Evolutionary conservation across 139 green algal genomes (phyloP).

Genomic region (Zygnema cylindricum): DNA sequence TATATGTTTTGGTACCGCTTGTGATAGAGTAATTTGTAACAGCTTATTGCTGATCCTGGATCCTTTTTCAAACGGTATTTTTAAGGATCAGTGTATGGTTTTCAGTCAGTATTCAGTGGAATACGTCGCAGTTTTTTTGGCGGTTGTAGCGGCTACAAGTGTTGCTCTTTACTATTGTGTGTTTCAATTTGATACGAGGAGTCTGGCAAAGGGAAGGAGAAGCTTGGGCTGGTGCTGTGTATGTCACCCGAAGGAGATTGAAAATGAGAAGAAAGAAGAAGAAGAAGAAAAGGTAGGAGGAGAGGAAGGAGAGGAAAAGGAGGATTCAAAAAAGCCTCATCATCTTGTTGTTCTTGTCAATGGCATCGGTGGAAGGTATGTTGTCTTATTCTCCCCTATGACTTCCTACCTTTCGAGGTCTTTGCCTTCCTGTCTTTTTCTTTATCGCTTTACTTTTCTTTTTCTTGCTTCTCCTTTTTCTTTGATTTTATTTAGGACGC

Average conservation of each 20-base stretch:
- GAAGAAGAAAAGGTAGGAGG: not conserved
- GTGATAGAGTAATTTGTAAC: not conserved
- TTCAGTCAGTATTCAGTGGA: not conserved
- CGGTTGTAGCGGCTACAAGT: not conserved
- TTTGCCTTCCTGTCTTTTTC: no score
- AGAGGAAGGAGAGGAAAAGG: not conserved
- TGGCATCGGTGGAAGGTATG: constrained; percentile 52
- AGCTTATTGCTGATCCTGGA: not conserved
- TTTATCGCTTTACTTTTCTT: no score
- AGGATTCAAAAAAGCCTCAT: not conserved
- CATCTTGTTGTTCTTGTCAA: constrained; percentile 62
- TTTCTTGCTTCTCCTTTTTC: no score
- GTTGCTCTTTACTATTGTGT: not conserved
- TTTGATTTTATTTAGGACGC: no score
- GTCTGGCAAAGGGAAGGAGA: not conserved
- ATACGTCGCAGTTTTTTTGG: not conserved
- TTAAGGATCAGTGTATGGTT: not conserved
- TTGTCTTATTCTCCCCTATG: not conserved
- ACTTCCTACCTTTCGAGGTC: no score
- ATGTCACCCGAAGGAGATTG: not conserved
- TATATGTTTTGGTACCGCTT: no score
- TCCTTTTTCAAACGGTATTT: not conserved
- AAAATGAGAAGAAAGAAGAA: no score
- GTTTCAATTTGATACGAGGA: not conserved
- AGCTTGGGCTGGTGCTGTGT: not conserved